Base-by-base conservation (phyloP, 2,329 filamentous ascomycete genomes). In the Neurospora sp. region DNA sequence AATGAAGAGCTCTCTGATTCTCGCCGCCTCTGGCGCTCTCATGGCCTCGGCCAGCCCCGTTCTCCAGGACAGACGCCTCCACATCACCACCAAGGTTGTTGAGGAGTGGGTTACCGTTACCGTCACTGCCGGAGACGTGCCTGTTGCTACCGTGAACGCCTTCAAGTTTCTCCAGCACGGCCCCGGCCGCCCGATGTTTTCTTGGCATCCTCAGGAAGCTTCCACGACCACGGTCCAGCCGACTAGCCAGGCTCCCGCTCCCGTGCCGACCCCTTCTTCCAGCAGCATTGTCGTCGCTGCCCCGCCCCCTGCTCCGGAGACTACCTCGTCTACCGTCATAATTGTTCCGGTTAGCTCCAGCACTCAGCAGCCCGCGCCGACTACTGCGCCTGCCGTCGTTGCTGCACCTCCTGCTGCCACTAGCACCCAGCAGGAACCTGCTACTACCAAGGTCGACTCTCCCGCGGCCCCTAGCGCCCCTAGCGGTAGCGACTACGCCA, bases 1-100 rank as follows among this genome's bases (percentile, higher is more conserved):
- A 73, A 87, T 87, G 85, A 86, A 84, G 81, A 79, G 81, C 66
- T 83, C 84, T 67, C 71, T 83, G 70, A 78, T 83, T 73, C 77
- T 87, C 74, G 78, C 79, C 73, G 79, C 80, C 74, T 79, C 82
- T 72, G 79, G 83, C 76, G 83, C 84, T 74, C 72, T 83, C 68
- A 72, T 86, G 77, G 83, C 81, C 69, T 74, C 80, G 70, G 84
- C 84, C 74, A 76, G 77, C 67, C 84, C 84, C 15, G 69, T 76
- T 69, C 76, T 85, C 41, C 73, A 79, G 70, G 69, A 68, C 40
- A 71, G 73, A 57, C 80, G 81, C 75, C 80, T 84, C 68, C 79
- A 73, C 66, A 73, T 81, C 71, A 74, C 81, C 71, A 83, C 80
- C 38, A 74, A 82, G 3, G 76, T 77, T 75, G 82, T 84, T 52